A percentile compares a stretch with the other conserved stretches of the same genome.
Conservation (phyloP, 129 eudicot species). For the Silybum marianum region DNA sequence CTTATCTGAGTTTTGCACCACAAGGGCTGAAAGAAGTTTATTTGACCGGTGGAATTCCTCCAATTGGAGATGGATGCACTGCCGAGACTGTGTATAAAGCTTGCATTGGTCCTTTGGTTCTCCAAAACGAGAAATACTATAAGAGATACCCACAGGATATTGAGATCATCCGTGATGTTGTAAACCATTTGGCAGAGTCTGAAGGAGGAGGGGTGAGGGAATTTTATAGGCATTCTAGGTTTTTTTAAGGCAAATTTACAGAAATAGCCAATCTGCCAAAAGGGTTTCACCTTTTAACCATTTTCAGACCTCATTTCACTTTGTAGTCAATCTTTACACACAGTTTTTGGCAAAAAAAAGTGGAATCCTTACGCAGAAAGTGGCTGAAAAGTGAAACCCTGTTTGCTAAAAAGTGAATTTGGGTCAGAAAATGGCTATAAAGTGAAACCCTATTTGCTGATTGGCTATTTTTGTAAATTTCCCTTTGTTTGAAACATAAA, state of each 20-base stretch:
- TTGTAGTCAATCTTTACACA: no score
- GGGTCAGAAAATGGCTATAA: no score
- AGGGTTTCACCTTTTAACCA: no score
- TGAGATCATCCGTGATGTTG: conserved; percentile 65
- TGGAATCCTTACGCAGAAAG: no score
- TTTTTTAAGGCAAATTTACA: no score
- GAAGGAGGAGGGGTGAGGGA: conserved; percentile 93
- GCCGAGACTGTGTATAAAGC: conserved; percentile 77
- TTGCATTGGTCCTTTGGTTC: conserved; percentile 57
- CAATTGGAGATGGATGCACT: conserved; percentile 78
- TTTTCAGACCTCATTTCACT: no score
- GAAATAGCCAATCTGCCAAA: no score
- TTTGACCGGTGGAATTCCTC: conserved; percentile 92
- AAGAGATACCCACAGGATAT: conserved; percentile 87
- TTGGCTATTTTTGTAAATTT: no score
- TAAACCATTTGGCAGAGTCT: conserved; percentile 62
- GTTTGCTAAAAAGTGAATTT: no score
- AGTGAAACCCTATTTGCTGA: no score
- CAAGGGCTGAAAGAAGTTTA: conserved; percentile 78
- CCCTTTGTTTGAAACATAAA: neutral
- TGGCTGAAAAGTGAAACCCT: no score
- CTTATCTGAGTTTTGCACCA: conserved; percentile 92
- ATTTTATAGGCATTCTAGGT: neutral
- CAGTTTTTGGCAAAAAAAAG: no score
- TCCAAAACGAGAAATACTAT: conserved; percentile 82